Percentiles rank a stretch among this genome's conserved stretches.
These are phyloP conservation scores for Yamadazyma philogaea DNA, from an alignment of 805 yeast genomes.

Conservation along the genomic window DNA sequence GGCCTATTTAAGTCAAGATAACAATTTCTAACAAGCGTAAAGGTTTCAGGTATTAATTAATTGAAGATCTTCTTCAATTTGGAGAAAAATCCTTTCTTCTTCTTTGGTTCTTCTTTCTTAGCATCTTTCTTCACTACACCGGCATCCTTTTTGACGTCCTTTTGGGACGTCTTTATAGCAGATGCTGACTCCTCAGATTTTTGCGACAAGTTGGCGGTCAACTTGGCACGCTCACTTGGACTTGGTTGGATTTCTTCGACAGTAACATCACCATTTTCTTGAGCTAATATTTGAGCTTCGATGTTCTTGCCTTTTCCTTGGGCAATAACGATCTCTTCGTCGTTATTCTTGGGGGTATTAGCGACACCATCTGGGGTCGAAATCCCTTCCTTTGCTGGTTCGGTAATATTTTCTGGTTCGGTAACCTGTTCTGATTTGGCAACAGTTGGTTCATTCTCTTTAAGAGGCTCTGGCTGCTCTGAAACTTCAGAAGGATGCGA, in stretches of 20 bases:
- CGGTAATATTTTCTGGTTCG: not conserved
- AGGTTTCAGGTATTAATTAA: constrained; percentile 3
- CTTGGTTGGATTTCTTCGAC: constrained; percentile 44
- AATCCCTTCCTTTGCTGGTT: not conserved
- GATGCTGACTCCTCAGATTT: constrained; percentile 11
- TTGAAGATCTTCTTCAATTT: constrained; percentile 36
- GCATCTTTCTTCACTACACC: constrained; percentile 16
- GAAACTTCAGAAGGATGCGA: constrained; percentile 8
- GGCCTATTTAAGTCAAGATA: constrained; percentile 6
- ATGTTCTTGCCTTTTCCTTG: constrained; percentile 33
- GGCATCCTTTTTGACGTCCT: constrained; percentile 15
- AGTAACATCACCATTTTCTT: constrained; percentile 33
- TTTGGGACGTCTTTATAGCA: constrained; percentile 9
- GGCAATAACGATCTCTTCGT: constrained; percentile 41
- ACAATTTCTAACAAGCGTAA: constrained; percentile 1
- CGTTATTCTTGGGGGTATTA: constrained; percentile 12
- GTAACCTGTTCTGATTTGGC: not conserved
- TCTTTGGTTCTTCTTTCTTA: constrained; percentile 28
- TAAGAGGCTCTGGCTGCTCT: not conserved
- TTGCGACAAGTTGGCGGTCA: constrained; percentile 25
- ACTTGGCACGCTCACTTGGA: constrained; percentile 34
- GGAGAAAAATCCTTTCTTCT: constrained; percentile 39
- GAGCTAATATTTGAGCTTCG: constrained; percentile 33
- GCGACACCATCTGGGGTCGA: not conserved
- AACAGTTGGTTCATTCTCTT: not conserved